These are phyloP conservation scores for Glarea lozoyensis DNA, from an alignment of 495 filamentous ascomycete species.

Conservation along the genomic window DNA sequence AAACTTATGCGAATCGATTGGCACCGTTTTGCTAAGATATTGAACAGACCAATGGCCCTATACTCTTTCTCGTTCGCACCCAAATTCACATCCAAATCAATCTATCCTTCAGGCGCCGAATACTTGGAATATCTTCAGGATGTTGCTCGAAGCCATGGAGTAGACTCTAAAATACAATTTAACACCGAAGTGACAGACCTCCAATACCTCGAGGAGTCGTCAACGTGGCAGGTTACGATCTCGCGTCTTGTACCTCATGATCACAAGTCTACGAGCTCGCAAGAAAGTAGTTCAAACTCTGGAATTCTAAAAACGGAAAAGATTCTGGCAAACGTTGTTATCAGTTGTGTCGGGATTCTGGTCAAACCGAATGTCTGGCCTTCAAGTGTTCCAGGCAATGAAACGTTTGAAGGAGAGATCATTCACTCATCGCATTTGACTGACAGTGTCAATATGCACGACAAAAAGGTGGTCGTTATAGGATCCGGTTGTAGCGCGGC, in stretches of 20 bases:
- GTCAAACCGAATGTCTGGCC: constrained; percentile 32
- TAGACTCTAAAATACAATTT: constrained; percentile 34
- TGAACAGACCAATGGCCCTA: constrained; percentile 27
- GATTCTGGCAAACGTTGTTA: constrained; percentile 45
- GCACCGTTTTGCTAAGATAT: too few relatives aligned
- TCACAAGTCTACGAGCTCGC: constrained; percentile 19
- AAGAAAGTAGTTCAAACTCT: constrained; percentile 16
- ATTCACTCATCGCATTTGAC: constrained; percentile 50
- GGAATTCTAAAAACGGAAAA: constrained; percentile 33
- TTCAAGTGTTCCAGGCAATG: constrained; percentile 30
- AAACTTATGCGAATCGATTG: too few relatives aligned
- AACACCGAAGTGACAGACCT: constrained; percentile 30
- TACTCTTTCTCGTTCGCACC: constrained; percentile 42
- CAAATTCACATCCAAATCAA: constrained; percentile 35
- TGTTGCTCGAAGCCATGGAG: constrained; percentile 34
- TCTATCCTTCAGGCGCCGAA: constrained; percentile 33
- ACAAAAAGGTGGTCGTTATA: constrained; percentile 44
- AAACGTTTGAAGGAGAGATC: constrained; percentile 34
- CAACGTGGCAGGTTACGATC: constrained; percentile 36
- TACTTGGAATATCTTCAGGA: constrained; percentile 36
- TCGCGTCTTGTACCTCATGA: constrained; percentile 25
- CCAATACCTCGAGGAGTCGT: constrained; percentile 32
- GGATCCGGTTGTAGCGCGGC: constrained; percentile 39
- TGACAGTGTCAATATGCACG: constrained; percentile 35
- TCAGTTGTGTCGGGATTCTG: constrained; percentile 45